Base-by-base conservation (phyloP, 2,329 filamentous ascomycete genomes). In the Diaporthe caulivora region DNA sequence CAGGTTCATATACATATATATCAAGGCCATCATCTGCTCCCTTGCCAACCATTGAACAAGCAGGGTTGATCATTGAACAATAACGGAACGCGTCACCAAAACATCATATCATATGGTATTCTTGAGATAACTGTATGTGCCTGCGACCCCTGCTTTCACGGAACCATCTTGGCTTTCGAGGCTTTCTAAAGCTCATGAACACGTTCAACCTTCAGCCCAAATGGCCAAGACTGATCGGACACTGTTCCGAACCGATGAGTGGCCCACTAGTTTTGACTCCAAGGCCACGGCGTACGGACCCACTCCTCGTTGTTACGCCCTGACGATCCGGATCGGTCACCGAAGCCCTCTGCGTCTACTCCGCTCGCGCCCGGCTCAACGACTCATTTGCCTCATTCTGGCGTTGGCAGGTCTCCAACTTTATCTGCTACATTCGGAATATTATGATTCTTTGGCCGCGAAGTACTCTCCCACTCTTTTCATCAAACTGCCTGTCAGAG, bases 381-480 rank as follows among this genome's bases (percentile, higher is more conserved):
- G 71, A 26, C 44, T 73, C 21, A 44, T 31, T 18, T 73, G 18
- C 26, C 54, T 64, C 15, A 21, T 70, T 21, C 44, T 62, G 18
- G 65, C 54, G 9, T 40, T 70, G 13, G 31, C 18, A 9, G 31
- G 65, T 17, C 49, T 73, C 21, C 71, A 73, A 37, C 44, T 54
- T 37, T 73, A 62, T 18, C 58, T 54, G 51, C 29, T 73, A 34
- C 71, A 73, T 54, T 40, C 44, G 11, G 49, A 44, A n/a, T 72
- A 72, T 24, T 54, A 37, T 21, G 37, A 53, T 42, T 64, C 71
- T 3, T 54, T 72, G n/a, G 54, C 37, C 40, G 64, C 67, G 6
- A 72, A 72, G 49, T 72, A 60, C 34, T 69, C 64, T 4, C 71
- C 71, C 11, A 72, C 71, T 17, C 6, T 62, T 2, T 72, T 72